A percentile compares a stretch with the other conserved stretches of the same genome.
Evolutionary conservation across 2,329 filamentous ascomycete genomes (phyloP).

Genomic region (Penicillium sp.): DNA sequence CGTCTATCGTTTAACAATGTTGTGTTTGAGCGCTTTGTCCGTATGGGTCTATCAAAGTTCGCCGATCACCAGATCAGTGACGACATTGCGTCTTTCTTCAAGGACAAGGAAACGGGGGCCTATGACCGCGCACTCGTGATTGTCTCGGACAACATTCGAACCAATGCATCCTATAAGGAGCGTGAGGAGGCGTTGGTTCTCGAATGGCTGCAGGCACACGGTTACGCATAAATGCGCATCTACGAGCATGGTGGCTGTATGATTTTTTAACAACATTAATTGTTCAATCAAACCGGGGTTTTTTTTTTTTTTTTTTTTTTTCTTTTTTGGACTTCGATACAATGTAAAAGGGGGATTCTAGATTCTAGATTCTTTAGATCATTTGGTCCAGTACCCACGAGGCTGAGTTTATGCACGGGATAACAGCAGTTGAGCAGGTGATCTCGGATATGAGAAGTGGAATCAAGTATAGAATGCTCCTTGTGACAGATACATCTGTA

Average conservation of each 20-base stretch:
- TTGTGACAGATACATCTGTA: not conserved
- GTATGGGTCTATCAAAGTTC: slow-evolving; percentile 75
- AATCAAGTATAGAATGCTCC: too few relatives aligned
- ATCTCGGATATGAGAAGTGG: not conserved
- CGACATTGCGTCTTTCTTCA: slow-evolving; percentile 84
- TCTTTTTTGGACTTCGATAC: not conserved
- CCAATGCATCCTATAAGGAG: slow-evolving; percentile 76
- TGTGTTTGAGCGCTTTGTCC: slow-evolving; percentile 84
- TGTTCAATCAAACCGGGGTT: not conserved
- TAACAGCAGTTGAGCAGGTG: slow-evolving; percentile 5
- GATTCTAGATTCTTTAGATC: not conserved
- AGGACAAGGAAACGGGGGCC: slow-evolving; percentile 76
- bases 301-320: too few relatives aligned
- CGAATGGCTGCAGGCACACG: slow-evolving; percentile 72
- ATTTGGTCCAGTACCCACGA: slow-evolving; percentile 7
- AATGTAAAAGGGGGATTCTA: not conserved
- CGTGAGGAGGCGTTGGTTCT: slow-evolving; percentile 71
- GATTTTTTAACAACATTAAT: not conserved
- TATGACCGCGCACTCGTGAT: slow-evolving; percentile 86
- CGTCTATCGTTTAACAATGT: slow-evolving; percentile 80
- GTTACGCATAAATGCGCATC: slow-evolving; percentile 49
- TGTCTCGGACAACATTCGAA: slow-evolving; percentile 80
- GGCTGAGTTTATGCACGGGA: slow-evolving; percentile 9
- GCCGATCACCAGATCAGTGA: slow-evolving; percentile 66
- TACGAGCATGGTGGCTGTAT: not conserved